Base-by-base conservation (phyloP, 768 basidiomycete species). In the Boletus subparvulus region DNA sequence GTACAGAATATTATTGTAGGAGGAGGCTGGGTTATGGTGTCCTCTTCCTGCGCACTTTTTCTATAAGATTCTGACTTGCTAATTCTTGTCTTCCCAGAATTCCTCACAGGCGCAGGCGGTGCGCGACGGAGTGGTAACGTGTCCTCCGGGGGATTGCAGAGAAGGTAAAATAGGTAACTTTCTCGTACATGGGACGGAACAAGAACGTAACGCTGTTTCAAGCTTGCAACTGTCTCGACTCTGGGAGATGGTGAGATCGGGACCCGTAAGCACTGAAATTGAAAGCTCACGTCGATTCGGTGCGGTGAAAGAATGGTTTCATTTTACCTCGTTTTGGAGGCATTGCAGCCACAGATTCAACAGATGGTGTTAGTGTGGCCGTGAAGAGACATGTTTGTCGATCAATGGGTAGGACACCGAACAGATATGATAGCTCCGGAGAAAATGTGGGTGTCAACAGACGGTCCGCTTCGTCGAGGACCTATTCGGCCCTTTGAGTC, bases 321-420 rank as follows among this genome's bases (percentile, higher is more conserved):
- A 87, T 80, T 73, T 96, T 98, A 6, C 95, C 96, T 0, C 81
- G 78, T 61, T 83, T 80, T 3, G 94, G 92, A 8, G 85, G 74
- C 19, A 87, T 85, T 37, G 81, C 77, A 7, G 87, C 88, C 21
- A 98, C 68, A 9, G 81, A 77, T 65, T 95, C 90, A 55, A 99
- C 92, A 0, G 93, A 83, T 7, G 87, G 81, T 6, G 94, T 95
- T 58, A 96, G 76, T 1, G 97, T 99, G 1, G 97, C 97, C 0
- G 97, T 99, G 74, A 98, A 98, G 41, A 99, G 80, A 64, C 94
- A 92, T 0, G 96, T 98, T 70, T 98, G 96, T n/a, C 97, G 81
- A 33, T 92, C 84, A 52, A 81, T 80, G 1, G 97, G 93, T 16
- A 98, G 78, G 36, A 81, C 75, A 36, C 76, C 74, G 70, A 98